Evolutionary conservation across 805 yeast species (phyloP), one percentile per base, ranked within the genome.

Genomic region (Jamesozyma jinghongensis): DNA sequence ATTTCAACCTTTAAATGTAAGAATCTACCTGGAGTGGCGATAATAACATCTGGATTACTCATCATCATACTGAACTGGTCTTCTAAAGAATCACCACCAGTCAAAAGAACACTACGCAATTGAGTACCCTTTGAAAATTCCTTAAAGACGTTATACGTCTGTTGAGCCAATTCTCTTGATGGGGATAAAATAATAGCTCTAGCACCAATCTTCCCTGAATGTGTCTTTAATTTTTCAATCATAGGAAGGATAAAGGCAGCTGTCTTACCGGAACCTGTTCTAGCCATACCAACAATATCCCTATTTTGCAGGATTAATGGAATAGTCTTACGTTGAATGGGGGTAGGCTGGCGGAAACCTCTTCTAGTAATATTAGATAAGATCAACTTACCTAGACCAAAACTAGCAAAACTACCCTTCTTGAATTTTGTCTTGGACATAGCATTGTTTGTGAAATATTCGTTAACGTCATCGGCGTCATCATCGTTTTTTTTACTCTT

Each of bases 261-360:
- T 0, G 99, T 92, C 59, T 92, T 92, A 71, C 99, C 99, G 19
- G 95, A 85, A 54, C 99, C 99, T 0, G 99, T 92, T 57, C 99
- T 75, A 13, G 99, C 99, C 99, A 92, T 92, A 58, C 97, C 99
- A 13, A 92, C 98, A 32, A 92, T 94, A 65, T 92, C 98, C 56
- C 94, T 73, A 41, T 78, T 82, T 36, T 83, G 85, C 67, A 92
- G 68, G 44, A 92, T 80, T 41, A 87, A 69, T 0, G 98, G 98
- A 43, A 92, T 85, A 3, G 98, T 81, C 59, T 90, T 92, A 49
- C 98, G 73, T 66, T 92, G 99, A 61, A 92, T 92, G 1, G 99
- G 99, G 0, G 99, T 92, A 12, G 99, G 99, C 50, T 83, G 92
- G 50, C 77, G 81, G 66, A 79, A 92, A 0, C 99, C 99, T 57